Evolutionary conservation across 164 flowering plant genomes (phyloP), one percentile per base, ranked within the genome.

Genomic region (Chimonanthus praecox): DNA sequence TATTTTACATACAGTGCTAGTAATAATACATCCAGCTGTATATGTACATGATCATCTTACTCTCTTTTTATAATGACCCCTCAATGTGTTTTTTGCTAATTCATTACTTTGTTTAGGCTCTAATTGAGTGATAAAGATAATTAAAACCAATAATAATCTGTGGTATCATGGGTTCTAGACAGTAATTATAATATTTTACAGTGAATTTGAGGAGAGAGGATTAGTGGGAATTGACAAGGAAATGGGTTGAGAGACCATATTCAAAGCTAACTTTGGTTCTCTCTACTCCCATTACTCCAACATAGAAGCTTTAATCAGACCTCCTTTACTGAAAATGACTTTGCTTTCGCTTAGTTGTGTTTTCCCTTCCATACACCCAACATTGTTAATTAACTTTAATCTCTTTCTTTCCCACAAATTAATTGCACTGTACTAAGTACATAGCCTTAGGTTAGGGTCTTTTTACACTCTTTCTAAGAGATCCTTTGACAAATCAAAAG

Each of bases 301-400:
- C 74, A 72, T 61, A 47, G 67, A 44, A 48, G 58, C 74, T 63
- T 63, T 72, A 72, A 48, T 49, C 47, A 72, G 74, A 72, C 74
- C 68, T 49, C 13, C 68, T 72, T 72, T 63, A 68, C 13, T 49
- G 3, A 72, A 13, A 72, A 58, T 33, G 46, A 72, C 48, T 47
- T 8, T 13, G 5, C 46, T 6, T 58, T 21, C 48, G 8, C 74
- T 46, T 60, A 49, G 73, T 16, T 60, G 66, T 71, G 73, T 60
- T 69, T 33, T 46, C 73, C 64, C 49, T 46, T 46, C 74, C 43
- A 43, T 43, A 43, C 10, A 45, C 58, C 58, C 67, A 58, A 49
- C 63, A 70, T 70, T 70, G 47, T 66, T 66, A 45, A 49, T 49
- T 66, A 33, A 33, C 33, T 8, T 21, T 13, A 20, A 7, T 20